Evolutionary conservation across 2,329 filamentous ascomycete species (phyloP).

Genomic region (Cladosporium austrohemisphaericum): DNA sequence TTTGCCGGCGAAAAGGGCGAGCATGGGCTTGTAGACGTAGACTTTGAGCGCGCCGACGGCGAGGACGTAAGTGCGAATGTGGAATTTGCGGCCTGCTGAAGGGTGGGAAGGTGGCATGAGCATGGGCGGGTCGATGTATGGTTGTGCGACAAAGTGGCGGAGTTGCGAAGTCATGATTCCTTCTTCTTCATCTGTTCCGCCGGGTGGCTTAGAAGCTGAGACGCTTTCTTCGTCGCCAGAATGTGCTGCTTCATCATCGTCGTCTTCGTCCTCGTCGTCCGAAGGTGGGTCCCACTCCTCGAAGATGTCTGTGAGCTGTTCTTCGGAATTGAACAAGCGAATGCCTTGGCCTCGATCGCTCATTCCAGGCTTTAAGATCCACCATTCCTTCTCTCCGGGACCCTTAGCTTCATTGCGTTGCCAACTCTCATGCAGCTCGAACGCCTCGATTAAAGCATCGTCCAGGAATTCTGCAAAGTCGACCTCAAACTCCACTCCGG

Average conservation of each 20-base stretch:
- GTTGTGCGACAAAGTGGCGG: slow-evolving; percentile 92
- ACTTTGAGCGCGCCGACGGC: slow-evolving; percentile 73
- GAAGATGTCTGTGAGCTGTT: slow-evolving; percentile 81
- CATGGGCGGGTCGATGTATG: slow-evolving; percentile 87
- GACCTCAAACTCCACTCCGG: slow-evolving; percentile 82
- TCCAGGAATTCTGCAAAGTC: slow-evolving; percentile 97
- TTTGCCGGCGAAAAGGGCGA: slow-evolving; percentile 82
- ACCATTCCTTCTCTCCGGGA: slow-evolving; percentile 63
- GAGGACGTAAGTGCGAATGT: slow-evolving; percentile 88
- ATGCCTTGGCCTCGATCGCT: slow-evolving; percentile 95
- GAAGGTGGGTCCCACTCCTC: slow-evolving; percentile 82
- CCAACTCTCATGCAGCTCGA: slow-evolving; percentile 77
- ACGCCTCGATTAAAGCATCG: slow-evolving; percentile 80
- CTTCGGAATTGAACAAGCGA: slow-evolving; percentile 78
- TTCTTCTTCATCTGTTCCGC: slow-evolving; percentile 38
- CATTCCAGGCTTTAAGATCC: slow-evolving; percentile 98
- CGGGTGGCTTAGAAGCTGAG: slow-evolving; percentile 20
- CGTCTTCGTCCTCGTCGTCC: slow-evolving; percentile 60
- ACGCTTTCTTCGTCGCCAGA: slow-evolving; percentile 27
- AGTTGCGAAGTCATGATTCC: slow-evolving; percentile 82
- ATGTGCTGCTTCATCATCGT: slow-evolving; percentile 37
- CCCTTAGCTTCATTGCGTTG: slow-evolving; percentile 57
- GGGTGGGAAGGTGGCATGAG: slow-evolving; percentile 54
- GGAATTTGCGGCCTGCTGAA: slow-evolving; percentile 72
- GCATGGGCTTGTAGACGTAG: slow-evolving; percentile 85